Evolutionary conservation across 345 rosid species (phyloP).

Genomic region (Eucalyptus caleyi): DNA sequence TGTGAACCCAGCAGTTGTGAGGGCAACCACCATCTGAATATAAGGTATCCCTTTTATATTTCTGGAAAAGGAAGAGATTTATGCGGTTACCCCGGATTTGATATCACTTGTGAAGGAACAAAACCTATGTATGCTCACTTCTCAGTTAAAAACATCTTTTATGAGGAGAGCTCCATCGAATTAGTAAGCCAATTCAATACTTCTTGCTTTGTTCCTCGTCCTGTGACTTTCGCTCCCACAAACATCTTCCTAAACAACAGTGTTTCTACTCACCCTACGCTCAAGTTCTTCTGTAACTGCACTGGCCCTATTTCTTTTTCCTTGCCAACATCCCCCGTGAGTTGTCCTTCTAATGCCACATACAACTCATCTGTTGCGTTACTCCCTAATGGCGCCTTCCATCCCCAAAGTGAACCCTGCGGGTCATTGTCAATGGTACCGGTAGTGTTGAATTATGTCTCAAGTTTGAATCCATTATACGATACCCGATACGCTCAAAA

Average conservation of each 20-base stretch:
- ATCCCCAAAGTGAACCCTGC: no score
- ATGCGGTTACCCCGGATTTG: not conserved
- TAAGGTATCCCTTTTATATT: not conserved
- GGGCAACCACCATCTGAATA: not conserved
- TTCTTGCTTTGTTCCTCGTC: not conserved
- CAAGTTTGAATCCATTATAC: no score
- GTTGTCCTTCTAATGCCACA: no score
- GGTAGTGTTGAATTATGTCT: no score
- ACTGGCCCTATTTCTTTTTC: accelerated
- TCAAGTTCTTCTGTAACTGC: not conserved
- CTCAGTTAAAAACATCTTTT: not conserved
- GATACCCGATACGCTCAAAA: no score
- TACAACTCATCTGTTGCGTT: no score
- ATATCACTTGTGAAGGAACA: not conserved
- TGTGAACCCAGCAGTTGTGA: not conserved
- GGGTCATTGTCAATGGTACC: not conserved
- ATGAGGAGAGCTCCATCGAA: not conserved
- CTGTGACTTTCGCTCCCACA: not conserved
- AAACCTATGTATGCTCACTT: not conserved
- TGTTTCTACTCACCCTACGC: accelerated
- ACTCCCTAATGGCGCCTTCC: no score
- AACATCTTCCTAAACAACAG: not conserved
- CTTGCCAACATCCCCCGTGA: not conserved
- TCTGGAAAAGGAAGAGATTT: not conserved
- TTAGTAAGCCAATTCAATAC: not conserved